Evolutionary conservation across 2,329 filamentous ascomycete species (phyloP).

Genomic region (Sporothrix protearum): DNA sequence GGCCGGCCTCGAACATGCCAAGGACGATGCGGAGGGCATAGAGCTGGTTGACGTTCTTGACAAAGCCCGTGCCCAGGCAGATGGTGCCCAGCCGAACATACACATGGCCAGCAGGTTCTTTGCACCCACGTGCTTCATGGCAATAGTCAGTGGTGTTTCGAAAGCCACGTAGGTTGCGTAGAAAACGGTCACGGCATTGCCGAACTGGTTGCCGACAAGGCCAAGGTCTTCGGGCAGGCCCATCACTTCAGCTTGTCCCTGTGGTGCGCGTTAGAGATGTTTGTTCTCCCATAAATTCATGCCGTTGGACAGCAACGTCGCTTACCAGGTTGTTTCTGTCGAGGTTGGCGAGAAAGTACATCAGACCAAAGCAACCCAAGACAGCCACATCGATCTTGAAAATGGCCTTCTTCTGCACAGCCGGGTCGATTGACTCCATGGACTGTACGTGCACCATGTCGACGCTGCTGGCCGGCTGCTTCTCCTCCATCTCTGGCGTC

Average conservation of each 20-base stretch:
- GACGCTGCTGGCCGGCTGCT: slow-evolving; percentile 11
- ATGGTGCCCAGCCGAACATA: neutral
- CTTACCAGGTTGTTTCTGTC: slow-evolving; percentile 33
- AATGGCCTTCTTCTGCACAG: slow-evolving; percentile 21
- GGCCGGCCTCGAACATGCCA: slow-evolving; percentile 56
- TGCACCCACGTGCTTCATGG: slow-evolving; percentile 35
- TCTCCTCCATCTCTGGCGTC: neutral
- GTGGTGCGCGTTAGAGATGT: neutral
- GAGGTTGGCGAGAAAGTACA: slow-evolving; percentile 36
- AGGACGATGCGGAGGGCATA: slow-evolving; percentile 56
- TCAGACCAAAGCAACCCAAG: slow-evolving; percentile 29
- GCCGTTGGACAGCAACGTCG: neutral
- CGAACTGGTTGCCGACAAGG: slow-evolving; percentile 25
- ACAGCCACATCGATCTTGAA: slow-evolving; percentile 26
- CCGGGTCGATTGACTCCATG: slow-evolving; percentile 23
- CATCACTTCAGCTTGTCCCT: slow-evolving; percentile 32
- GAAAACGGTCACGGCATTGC: slow-evolving; percentile 39
- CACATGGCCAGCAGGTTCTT: slow-evolving; percentile 33
- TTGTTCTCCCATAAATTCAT: neutral
- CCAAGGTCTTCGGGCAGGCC: slow-evolving; percentile 37
- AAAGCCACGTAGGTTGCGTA: slow-evolving; percentile 51
- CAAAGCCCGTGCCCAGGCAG: slow-evolving; percentile 25
- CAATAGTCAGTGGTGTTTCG: slow-evolving; percentile 37
- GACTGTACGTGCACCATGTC: neutral
- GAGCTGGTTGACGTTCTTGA: slow-evolving; percentile 34